Evolutionary conservation across 345 rosid genomes (phyloP).

Genomic region (Firmiana major): DNA sequence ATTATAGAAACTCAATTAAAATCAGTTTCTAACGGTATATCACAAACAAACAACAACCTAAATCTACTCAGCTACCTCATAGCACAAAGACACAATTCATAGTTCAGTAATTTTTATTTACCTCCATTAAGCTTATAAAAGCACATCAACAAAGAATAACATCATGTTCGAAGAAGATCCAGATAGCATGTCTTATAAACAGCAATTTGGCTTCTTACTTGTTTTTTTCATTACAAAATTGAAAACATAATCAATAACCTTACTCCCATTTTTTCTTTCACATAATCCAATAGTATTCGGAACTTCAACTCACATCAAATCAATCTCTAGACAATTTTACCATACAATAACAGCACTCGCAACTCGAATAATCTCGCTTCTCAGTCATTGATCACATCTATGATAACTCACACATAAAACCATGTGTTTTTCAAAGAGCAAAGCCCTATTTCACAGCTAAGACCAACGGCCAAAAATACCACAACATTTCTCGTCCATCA

Average conservation of each 20-base stretch:
- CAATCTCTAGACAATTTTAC: not conserved
- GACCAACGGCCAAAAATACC: not conserved
- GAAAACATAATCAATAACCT: not conserved
- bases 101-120: not conserved
- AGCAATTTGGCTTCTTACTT: not conserved
- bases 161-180: not conserved
- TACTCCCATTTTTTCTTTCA: not conserved
- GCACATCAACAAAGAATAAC: not conserved
- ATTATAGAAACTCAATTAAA: not conserved
- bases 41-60: not conserved
- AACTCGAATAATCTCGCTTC: not conserved
- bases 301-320: not conserved
- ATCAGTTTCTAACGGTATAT: not conserved
- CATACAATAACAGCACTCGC: not conserved
- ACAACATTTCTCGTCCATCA: not conserved
- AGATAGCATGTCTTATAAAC: not conserved
- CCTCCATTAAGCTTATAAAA: not conserved
- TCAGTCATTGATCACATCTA: not conserved
- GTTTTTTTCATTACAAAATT: not conserved
- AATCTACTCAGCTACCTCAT: not conserved
- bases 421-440: not conserved
- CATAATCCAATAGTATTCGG: not conserved
- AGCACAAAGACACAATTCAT: conserved; percentile 1
- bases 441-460: conserved; percentile 7
- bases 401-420: not conserved